A percentile compares a stretch with the other conserved stretches of the same genome.
Evolutionary conservation across 805 yeast species (phyloP).

Genomic region (Nakazawaea molendinolei): DNA sequence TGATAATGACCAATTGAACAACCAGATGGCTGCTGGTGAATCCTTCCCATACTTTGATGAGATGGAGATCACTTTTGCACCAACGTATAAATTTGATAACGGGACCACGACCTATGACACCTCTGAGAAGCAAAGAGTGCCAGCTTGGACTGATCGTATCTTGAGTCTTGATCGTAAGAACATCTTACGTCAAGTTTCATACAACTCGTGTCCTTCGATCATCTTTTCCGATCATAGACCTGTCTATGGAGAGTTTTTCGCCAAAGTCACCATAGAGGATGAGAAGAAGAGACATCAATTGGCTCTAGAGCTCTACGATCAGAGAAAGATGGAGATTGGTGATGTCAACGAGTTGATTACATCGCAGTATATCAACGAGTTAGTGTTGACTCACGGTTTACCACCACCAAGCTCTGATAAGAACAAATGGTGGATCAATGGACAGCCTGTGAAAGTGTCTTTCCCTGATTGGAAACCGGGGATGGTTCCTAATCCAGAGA

Average conservation of each 20-base stretch:
- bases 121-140: conserved; percentile 87
- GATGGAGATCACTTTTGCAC: conserved; percentile 67
- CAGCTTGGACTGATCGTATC: conserved; percentile 95
- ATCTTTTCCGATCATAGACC: conserved; percentile 88
- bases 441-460: conserved; percentile 63
- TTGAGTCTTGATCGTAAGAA: conserved; percentile 49
- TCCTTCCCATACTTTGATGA: conserved; percentile 77
- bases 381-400: conserved; percentile 32
- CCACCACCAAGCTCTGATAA: conserved; percentile 88
- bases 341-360: conserved; percentile 29
- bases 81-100: conserved; percentile 89
- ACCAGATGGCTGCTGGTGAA: conserved; percentile 64
- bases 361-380: conserved; percentile 21
- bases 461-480: conserved; percentile 40
- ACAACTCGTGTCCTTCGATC: conserved; percentile 51
- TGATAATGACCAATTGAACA: conserved; percentile 70
- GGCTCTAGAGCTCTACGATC: conserved; percentile 47
- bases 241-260: conserved; percentile 65
- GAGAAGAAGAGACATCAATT: conserved; percentile 43
- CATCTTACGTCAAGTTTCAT: conserved; percentile 51
- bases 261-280: conserved; percentile 60
- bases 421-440: conserved; percentile 90
- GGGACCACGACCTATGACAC: conserved; percentile 78
- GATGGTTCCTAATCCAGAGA: conserved; percentile 58
- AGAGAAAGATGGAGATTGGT: conserved; percentile 38